These are phyloP conservation scores for Hemileccinum impolitum DNA, from an alignment of 768 basidiomycete species.

Conservation along the genomic window DNA sequence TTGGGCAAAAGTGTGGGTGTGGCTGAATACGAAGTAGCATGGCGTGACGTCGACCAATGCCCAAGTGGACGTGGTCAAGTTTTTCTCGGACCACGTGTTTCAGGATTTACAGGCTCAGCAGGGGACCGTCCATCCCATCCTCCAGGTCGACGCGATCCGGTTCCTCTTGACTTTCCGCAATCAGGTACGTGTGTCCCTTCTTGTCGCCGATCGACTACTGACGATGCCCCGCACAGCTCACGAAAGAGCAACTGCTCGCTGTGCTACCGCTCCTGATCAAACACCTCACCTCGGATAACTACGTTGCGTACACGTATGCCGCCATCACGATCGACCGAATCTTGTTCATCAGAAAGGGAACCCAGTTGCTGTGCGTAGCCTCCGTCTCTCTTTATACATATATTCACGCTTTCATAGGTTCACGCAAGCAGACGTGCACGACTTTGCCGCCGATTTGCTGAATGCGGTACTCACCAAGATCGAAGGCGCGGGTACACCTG, in stretches of 20 bases:
- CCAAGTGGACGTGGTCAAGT: constrained; percentile 90
- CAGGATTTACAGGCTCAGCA: constrained; percentile 74
- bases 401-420: constrained; percentile 50
- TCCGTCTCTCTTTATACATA: not conserved
- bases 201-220: not conserved
- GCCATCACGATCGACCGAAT: constrained; percentile 98
- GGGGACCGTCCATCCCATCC: constrained; percentile 76
- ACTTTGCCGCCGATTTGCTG: constrained; percentile 72
- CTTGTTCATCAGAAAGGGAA: constrained; percentile 81
- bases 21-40: constrained; percentile 44
- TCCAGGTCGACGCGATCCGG: constrained; percentile 95
- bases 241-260: constrained; percentile 88
- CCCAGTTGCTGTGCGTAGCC: constrained; percentile 62
- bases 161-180: constrained; percentile 95
- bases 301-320: constrained; percentile 94
- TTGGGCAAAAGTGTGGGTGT: constrained; percentile 2
- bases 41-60: constrained; percentile 93
- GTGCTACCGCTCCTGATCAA: constrained; percentile 84
- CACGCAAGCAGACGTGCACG: constrained; percentile 80
- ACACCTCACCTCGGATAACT: constrained; percentile 80
- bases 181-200: constrained; percentile 51
- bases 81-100: constrained; percentile 91
- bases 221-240: constrained; percentile 51
- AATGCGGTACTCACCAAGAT: constrained; percentile 75
- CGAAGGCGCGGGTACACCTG: constrained; percentile 72